These are phyloP conservation scores for Melanopsichium pennsylvanicum DNA, from an alignment of 1,284 basidiomycete genomes.

Conservation along the genomic window DNA sequence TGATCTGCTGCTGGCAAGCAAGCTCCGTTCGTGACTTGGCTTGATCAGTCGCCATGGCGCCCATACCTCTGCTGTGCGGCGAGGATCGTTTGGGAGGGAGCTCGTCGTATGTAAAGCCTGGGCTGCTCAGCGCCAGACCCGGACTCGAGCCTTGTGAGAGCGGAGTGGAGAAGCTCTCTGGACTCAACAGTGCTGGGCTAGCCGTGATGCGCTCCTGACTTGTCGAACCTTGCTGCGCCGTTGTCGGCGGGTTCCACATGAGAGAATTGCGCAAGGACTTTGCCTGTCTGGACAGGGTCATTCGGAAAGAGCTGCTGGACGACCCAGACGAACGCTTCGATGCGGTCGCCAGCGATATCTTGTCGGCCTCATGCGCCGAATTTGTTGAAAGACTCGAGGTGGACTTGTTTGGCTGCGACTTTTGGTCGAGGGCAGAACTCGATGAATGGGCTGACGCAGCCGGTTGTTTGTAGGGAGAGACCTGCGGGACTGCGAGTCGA, in stretches of 20 bases:
- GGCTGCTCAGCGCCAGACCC: slow-evolving; percentile 2
- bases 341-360: background rate
- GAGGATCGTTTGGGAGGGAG: background rate
- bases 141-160: slow-evolving; percentile 17
- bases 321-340: slow-evolving; percentile 27
- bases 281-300: slow-evolving; percentile 36
- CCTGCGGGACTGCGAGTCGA: slow-evolving; percentile 2
- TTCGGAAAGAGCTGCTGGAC: slow-evolving; percentile 31
- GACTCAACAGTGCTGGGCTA: background rate
- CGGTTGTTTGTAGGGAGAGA: slow-evolving; percentile 4
- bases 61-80: background rate
- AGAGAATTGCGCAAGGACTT: slow-evolving; percentile 33
- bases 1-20: too few species aligned
- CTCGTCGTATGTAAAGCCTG: background rate
- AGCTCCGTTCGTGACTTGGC: too few species aligned
- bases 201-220: background rate
- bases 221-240: background rate
- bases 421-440: slow-evolving; percentile 19
- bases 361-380: slow-evolving; percentile 16
- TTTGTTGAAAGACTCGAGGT: slow-evolving; percentile 22
- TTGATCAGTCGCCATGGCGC: background rate
- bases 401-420: slow-evolving; percentile 14
- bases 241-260: slow-evolving; percentile 13
- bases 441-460: slow-evolving; percentile 14
- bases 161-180: slow-evolving; percentile 3